These are phyloP conservation scores for Colletotrichum siamense DNA, from an alignment of 2,329 filamentous ascomycete genomes.

Conservation along the genomic window DNA sequence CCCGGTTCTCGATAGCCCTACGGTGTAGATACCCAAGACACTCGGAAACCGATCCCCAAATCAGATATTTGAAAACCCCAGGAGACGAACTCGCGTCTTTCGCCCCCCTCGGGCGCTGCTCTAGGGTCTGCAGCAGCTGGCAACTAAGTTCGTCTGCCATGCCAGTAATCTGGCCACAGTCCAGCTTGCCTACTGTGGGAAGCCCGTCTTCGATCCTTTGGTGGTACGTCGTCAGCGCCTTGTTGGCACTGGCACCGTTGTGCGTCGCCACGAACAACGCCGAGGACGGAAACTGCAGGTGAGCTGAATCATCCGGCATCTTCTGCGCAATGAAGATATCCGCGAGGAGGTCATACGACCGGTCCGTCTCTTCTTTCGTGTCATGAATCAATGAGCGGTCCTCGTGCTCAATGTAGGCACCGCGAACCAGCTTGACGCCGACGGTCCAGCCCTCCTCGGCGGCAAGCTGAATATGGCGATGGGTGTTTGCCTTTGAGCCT, in stretches of 20 bases:
- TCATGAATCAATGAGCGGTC: constrained; percentile 74
- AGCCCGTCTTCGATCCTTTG: constrained; percentile 52
- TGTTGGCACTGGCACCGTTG: constrained; percentile 58
- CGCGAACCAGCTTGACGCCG: constrained; percentile 78
- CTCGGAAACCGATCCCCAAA: constrained; percentile 24
- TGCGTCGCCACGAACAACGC: constrained; percentile 81
- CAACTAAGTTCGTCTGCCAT: constrained; percentile 95
- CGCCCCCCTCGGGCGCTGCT: background rate
- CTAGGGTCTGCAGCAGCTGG: constrained; percentile 49
- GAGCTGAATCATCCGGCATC: constrained; percentile 26
- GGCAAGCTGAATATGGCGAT: constrained; percentile 64
- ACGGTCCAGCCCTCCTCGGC: constrained; percentile 67
- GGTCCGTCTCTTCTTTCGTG: constrained; percentile 74
- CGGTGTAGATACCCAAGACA: constrained; percentile 26
- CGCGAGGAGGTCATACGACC: constrained; percentile 74
- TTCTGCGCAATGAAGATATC: constrained; percentile 72
- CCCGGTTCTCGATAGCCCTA: constrained; percentile 25
- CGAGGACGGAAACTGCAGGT: constrained; percentile 57
- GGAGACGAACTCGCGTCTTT: background rate
- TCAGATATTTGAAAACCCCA: constrained; percentile 23
- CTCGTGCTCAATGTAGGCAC: constrained; percentile 75
- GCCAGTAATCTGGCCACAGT: constrained; percentile 46
- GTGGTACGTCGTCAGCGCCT: constrained; percentile 68
- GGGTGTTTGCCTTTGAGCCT: constrained; percentile 60
- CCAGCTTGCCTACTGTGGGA: constrained; percentile 42